Evolutionary conservation across 1,284 basidiomycete genomes (phyloP), one percentile per base, ranked within the genome.

Genomic region (Leccinum subrobustum): DNA sequence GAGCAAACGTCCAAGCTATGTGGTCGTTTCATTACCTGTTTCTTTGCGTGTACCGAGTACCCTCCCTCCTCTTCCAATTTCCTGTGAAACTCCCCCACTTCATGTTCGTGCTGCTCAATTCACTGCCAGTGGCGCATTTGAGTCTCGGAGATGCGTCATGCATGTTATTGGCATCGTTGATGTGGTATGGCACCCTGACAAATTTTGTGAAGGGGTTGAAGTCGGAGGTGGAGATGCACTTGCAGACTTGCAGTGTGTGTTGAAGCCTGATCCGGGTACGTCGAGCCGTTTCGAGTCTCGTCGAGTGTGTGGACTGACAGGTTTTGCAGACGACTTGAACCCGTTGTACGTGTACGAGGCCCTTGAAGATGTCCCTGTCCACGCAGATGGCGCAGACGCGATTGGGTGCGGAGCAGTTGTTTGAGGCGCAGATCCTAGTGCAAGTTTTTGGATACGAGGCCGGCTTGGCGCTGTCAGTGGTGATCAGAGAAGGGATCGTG

Each of bases 331-430:
- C 68, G 92, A 94, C 63, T 78, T 99, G 20, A 96, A 98, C 70
- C 83, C 93, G 0, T 81, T 96, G 52, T 98, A 97, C 76, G 93
- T 98, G 14, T 98, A 96, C 70, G 96, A 98, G 74, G 86, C 95
- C 14, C 25, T 25, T 25, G 25, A 95, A 96, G 76, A 88, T 97
- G 83, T 91, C 93, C 0, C 80, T 97, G 65, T 86, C 98, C 59
- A 85, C 91, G 31, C 85, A 93, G 27, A 85, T 98, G 76, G 88
- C 93, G 0, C 89, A 47, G 44, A 47, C 18, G 20, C 18, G 20
- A 47, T 47, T 5, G 6, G 44, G 18, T 12, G 20, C 44, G 20
- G 44, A 47, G 18, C 18, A 3, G 44, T 20, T 47, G 27, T 75
- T 98, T 5, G 94, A 96, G 62, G 84, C 87, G 3, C 89, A 91